A percentile compares a stretch with the other conserved stretches of the same genome.
Evolutionary conservation across 345 rosid genomes (phyloP).

Genomic region (Sonneratia caseolaris): DNA sequence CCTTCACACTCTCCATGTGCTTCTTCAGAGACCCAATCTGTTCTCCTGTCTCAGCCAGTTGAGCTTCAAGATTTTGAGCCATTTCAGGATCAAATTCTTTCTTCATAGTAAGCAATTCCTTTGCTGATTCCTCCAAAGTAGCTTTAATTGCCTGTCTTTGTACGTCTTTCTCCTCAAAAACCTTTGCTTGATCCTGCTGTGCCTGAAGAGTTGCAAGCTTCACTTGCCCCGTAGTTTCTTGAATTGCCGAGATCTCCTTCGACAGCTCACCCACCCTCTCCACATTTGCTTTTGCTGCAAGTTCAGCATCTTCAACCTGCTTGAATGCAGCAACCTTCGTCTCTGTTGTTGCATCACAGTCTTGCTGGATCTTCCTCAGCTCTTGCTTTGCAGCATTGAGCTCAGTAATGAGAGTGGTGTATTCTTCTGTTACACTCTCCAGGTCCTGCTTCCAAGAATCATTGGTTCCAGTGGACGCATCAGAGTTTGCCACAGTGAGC

Average conservation of each 20-base stretch:
- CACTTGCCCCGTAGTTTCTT: slow-evolving; percentile 70
- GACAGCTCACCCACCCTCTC: slow-evolving; percentile 69
- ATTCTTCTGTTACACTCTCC: slow-evolving; percentile 48
- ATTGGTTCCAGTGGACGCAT: slow-evolving; percentile 25
- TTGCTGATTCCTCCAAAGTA: slow-evolving; percentile 53
- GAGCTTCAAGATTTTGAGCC: slow-evolving; percentile 47
- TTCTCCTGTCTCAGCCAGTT: slow-evolving; percentile 46
- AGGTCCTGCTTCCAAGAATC: slow-evolving; percentile 41
- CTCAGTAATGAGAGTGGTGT: slow-evolving; percentile 41
- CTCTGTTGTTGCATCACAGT: slow-evolving; percentile 39
- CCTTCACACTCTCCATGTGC: slow-evolving; percentile 65
- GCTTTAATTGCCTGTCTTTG: slow-evolving; percentile 52
- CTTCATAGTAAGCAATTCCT: slow-evolving; percentile 44
- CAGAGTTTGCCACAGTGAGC: slow-evolving; percentile 34
- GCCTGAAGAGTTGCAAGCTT: slow-evolving; percentile 64
- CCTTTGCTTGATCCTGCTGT: slow-evolving; percentile 56
- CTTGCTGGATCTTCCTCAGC: slow-evolving; percentile 60
- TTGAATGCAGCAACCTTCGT: slow-evolving; percentile 46
- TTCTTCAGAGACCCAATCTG: slow-evolving; percentile 53
- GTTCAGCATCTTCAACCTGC: slow-evolving; percentile 59
- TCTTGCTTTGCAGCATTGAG: slow-evolving; percentile 79
- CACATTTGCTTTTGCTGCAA: slow-evolving; percentile 41
- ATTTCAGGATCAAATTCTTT: slow-evolving; percentile 65
- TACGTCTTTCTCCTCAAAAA: slow-evolving; percentile 62
- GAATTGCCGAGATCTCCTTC: slow-evolving; percentile 58